These are phyloP conservation scores for Cudoniella acicularis DNA, from an alignment of 495 filamentous ascomycete species.

Conservation along the genomic window DNA sequence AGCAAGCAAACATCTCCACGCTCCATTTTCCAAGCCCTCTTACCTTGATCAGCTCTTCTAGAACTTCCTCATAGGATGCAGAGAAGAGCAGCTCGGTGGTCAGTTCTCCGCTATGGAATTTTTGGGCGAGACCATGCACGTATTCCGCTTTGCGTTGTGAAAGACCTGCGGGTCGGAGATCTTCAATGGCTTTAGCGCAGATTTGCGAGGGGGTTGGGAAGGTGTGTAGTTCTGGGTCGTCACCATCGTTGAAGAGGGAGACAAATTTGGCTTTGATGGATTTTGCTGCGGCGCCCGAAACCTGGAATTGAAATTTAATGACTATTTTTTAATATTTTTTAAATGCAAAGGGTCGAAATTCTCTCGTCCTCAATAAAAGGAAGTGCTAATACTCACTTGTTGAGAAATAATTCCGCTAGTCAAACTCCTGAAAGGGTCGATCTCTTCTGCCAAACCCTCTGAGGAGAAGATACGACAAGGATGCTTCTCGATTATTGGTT, in stretches of 20 bases:
- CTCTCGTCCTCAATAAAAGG: no score
- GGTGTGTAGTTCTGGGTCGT: constrained; percentile 22
- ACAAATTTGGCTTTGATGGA: constrained; percentile 86
- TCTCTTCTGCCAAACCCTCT: constrained; percentile 72
- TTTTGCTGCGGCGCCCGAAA: constrained; percentile 85
- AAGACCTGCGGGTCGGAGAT: constrained; percentile 77
- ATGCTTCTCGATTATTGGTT: constrained; percentile 67
- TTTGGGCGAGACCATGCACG: constrained; percentile 75
- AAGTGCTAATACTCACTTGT: constrained; percentile 61
- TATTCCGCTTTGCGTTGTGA: constrained; percentile 95
- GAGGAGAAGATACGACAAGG: constrained; percentile 77
- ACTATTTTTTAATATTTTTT: neutral
- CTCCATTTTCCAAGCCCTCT: constrained; percentile 86
- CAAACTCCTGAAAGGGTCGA: constrained; percentile 85
- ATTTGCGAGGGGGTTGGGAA: constrained; percentile 83
- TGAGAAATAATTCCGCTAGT: constrained; percentile 88
- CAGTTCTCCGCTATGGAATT: constrained; percentile 72
- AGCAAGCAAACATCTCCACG: constrained; percentile 96
- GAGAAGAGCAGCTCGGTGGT: constrained; percentile 68
- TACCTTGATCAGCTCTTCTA: constrained; percentile 78
- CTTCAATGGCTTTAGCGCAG: constrained; percentile 50
- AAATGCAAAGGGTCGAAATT: no score
- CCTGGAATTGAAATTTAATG: constrained; percentile 28
- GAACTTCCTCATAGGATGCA: constrained; percentile 80
- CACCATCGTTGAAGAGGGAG: constrained; percentile 56